Percentiles rank a stretch among this genome's conserved stretches.
These are phyloP conservation scores for Sphagnum magellanicum DNA, from an alignment of 228 moss, liverwort and hornwort species.

Conservation along the genomic window DNA sequence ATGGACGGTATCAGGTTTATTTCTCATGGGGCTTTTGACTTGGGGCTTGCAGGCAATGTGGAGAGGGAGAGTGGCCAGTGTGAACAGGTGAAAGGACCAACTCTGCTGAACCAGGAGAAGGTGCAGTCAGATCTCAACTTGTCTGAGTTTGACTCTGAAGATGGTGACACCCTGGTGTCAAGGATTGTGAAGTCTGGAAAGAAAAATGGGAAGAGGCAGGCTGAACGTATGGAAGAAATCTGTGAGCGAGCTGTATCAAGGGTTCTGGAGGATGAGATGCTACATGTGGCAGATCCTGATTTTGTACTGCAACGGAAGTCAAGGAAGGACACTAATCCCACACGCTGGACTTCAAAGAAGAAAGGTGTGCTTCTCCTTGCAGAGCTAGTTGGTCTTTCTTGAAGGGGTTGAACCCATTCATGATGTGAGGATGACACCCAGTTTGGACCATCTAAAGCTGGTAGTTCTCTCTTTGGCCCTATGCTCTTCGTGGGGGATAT, in stretches of 20 bases:
- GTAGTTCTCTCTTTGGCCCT: too few species aligned
- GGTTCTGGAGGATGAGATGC: constrained; percentile 55
- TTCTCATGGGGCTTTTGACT: too few species aligned
- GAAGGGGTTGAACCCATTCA: too few species aligned
- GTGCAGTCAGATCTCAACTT: constrained; percentile 1
- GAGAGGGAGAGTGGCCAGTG: not conserved
- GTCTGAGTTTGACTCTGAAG: constrained; percentile 32
- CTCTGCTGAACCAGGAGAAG: not conserved
- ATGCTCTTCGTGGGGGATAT: not conserved
- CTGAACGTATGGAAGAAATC: constrained; percentile 30
- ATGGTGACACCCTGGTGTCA: constrained; percentile 13
- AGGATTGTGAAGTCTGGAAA: constrained; percentile 8
- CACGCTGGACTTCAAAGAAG: constrained; percentile 32
- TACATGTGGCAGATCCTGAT: constrained; percentile 20
- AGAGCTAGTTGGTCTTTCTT: not conserved
- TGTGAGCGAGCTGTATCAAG: constrained; percentile 35
- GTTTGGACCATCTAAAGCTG: too few species aligned
- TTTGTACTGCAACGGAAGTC: constrained; percentile 12
- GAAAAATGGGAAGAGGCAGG: constrained; percentile 10
- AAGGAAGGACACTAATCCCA: constrained; percentile 30
- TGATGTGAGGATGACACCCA: too few species aligned
- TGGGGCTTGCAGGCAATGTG: not conserved
- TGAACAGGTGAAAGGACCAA: not conserved
- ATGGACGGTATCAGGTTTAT: too few species aligned
- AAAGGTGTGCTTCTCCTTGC: constrained; percentile 1